These are phyloP conservation scores for Drechslerella coelobrocha DNA, from an alignment of 2,329 filamentous ascomycete species.

Conservation along the genomic window DNA sequence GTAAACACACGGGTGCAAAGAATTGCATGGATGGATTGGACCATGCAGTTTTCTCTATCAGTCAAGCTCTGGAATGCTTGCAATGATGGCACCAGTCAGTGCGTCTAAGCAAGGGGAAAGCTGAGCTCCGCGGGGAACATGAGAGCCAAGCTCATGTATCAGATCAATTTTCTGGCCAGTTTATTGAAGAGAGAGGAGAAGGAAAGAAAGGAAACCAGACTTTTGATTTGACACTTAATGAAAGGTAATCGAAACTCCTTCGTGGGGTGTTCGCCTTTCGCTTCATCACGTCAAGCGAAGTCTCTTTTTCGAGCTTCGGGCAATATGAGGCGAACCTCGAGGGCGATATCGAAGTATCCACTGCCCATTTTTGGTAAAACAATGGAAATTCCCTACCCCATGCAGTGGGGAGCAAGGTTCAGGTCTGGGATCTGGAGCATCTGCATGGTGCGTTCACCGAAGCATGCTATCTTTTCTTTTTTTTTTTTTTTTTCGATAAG, in stretches of 20 bases:
- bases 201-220: background rate
- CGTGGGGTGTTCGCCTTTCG: conserved; percentile 45
- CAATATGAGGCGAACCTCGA: conserved; percentile 40
- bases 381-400: conserved; percentile 11
- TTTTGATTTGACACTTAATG: background rate
- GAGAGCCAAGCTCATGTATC: conserved; percentile 1
- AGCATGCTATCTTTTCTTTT: conserved; percentile 22
- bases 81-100: background rate
- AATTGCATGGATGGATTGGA: background rate
- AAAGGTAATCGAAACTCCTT: conserved; percentile 18
- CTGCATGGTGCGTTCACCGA: conserved; percentile 36
- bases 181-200: background rate
- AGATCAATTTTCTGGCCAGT: conserved; percentile 18
- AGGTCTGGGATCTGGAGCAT: conserved; percentile 29
- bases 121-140: conserved; percentile 44
- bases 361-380: conserved; percentile 1
- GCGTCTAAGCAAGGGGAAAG: conserved; percentile 4
- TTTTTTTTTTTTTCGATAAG: background rate
- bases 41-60: background rate
- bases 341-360: conserved; percentile 12
- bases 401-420: conserved; percentile 14
- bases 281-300: too few relatives aligned
- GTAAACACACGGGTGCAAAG: conserved; percentile 9
- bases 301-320: background rate
- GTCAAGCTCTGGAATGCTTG: conserved; percentile 12